Evolutionary conservation across 2,329 filamentous ascomycete species (phyloP), one percentile per base, ranked within the genome.

Genomic region (Phialophora expanda): DNA sequence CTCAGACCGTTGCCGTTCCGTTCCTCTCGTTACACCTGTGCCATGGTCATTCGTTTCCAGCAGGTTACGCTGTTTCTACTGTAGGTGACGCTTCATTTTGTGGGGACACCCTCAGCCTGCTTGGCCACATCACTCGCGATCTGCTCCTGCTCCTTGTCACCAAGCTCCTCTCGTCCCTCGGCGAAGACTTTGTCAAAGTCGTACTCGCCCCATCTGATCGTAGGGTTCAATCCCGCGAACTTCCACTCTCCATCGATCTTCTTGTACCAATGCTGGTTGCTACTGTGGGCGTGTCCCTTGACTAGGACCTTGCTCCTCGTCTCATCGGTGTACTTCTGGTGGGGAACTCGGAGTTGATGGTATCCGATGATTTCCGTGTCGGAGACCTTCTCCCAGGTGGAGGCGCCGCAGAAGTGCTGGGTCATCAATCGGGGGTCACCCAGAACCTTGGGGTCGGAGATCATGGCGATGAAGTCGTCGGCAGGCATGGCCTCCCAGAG

Each of bases 381-480:
- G 12, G 67, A 69, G 17, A 71, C 65, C 51, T 68, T 72, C 60
- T 73, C 70, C 61, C 62, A 75, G 54, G 72, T 71, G 60, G 79
- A 71, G 11, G 65, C 71, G 46, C 71, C 71, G 71, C 89, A 83
- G 72, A 89, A 84, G 77, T 89, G 87, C 75, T 90, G 87, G 6
- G 87, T 89, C 76, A 84, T 85, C 64, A 89, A 79, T 22, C 85
- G 81, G 38, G 83, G 83, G 77, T 89, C 85, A 66, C 87, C 87
- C 28, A 90, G 79, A 67, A 89, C 86, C 2, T 80, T 76, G 22
- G 79, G 77, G 73, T 82, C 80, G 28, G 85, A 85, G 70, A 87
- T 79, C 85, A 89, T 88, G 69, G 76, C 73, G 74, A 89, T 78
- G 78, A 84, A 89, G n/a, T 88, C 85, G 2, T 84, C 81, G 0